phyloP scores from a whole-genome alignment of 345 rosid genomes.

The Pelargonium nanum region DNA sequence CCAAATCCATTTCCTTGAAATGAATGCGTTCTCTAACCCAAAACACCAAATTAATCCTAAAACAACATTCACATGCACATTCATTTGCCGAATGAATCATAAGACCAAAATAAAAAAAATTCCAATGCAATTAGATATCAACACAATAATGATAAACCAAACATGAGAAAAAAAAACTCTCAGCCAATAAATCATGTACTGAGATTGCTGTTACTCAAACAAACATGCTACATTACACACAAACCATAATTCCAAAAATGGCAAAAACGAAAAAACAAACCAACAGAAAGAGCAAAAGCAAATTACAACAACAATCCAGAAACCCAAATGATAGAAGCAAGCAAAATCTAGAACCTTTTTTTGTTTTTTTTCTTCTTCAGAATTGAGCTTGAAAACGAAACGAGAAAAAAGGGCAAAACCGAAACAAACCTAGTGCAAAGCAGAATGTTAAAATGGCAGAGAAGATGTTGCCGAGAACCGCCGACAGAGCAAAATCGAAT shows the following conservation, averaged over 20 bases:
- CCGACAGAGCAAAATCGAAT: conserved; percentile 60
- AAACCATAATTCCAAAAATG: neutral
- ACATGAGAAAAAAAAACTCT: no score
- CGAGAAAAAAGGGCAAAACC: neutral
- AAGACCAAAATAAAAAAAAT: no score
- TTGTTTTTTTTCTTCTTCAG: no score
- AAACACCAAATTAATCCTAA: no score
- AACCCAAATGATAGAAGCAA: neutral
- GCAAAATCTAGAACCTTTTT: conserved; percentile 4
- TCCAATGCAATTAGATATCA: no score
- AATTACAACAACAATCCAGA: no score
- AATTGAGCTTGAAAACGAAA: neutral
- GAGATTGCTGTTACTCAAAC: neutral
- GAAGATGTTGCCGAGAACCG: conserved; percentile 69
- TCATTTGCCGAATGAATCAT: no score
- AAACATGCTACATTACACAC: neutral
- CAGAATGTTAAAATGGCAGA: conserved; percentile 93
- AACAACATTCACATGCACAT: no score
- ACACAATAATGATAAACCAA: neutral
- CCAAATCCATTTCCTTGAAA: neutral
- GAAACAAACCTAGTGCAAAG: conserved; percentile 79
- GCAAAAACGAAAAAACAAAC: neutral
- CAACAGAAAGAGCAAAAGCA: neutral
- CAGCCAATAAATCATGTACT: neutral
- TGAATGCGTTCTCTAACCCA: neutral